Conservation (phyloP, 345 rosid genomes). For the Lepidium didymum region DNA sequence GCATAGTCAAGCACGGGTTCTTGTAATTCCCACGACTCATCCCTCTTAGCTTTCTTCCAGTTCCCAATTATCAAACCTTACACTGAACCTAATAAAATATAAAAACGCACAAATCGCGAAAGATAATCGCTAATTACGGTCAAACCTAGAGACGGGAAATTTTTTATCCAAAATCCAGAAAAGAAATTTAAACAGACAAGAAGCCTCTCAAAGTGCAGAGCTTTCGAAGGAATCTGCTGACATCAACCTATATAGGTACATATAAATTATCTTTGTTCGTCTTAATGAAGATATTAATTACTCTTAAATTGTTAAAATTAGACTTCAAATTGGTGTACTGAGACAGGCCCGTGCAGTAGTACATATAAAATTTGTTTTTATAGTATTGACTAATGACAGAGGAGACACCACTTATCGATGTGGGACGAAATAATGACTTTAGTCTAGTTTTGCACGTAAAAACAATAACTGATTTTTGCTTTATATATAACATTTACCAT, state of each 20-base stretch:
- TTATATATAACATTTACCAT: background rate
- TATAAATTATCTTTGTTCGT: too few relatives aligned
- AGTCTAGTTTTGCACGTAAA: background rate
- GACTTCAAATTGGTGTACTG: background rate
- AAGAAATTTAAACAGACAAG: background rate
- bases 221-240: background rate
- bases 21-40: conserved; percentile 52
- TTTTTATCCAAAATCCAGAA: background rate
- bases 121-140: background rate
- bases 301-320: too few relatives aligned
- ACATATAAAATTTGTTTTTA: background rate
- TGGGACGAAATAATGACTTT: background rate
- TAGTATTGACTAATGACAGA: background rate
- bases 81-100: background rate
- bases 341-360: conserved; percentile 25
- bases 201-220: background rate
- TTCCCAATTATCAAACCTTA: background rate
- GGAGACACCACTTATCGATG: background rate
- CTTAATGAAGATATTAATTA: too few relatives aligned
- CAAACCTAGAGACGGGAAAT: background rate
- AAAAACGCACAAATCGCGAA: background rate
- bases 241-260: too few relatives aligned
- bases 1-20: conserved; percentile 90
- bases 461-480: background rate
- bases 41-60: background rate